A percentile compares a stretch with the other conserved stretches of the same genome.
Evolutionary conservation across 2,329 filamentous ascomycete species (phyloP).

Genomic region (Aspergillus calidoustus): DNA sequence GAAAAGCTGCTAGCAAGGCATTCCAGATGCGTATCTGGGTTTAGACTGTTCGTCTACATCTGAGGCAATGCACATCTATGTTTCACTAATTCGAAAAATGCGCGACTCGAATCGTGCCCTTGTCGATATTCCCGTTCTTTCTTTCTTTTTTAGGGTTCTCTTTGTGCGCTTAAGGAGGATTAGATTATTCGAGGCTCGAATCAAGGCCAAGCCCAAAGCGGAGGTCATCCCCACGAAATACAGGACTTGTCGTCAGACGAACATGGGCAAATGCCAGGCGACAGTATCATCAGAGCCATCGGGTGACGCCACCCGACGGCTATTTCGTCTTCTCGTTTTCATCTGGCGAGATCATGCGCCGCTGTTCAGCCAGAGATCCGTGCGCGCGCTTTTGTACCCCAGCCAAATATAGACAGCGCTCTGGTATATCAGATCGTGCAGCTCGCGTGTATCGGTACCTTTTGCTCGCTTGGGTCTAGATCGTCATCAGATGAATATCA

Average conservation of each 20-base stretch:
- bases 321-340: slow-evolving; percentile 10
- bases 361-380: background rate
- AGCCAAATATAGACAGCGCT: background rate
- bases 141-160: background rate
- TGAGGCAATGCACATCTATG: background rate
- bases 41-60: background rate
- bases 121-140: background rate
- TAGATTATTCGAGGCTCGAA: background rate
- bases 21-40: background rate
- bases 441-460: background rate
- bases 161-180: too few species aligned
- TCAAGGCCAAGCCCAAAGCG: background rate
- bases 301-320: slow-evolving; percentile 12
- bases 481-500: background rate
- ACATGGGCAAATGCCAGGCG: background rate
- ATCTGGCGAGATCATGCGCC: slow-evolving; percentile 20
- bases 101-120: background rate
- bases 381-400: background rate
- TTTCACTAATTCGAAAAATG: background rate
- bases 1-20: background rate
- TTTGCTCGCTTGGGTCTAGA: background rate
- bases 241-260: slow-evolving; percentile 10
- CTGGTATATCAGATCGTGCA: background rate
- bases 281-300: background rate
- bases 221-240: background rate